These are phyloP conservation scores for Aquilaria yunnanensis DNA, from an alignment of 345 rosid species.

Conservation along the genomic window DNA sequence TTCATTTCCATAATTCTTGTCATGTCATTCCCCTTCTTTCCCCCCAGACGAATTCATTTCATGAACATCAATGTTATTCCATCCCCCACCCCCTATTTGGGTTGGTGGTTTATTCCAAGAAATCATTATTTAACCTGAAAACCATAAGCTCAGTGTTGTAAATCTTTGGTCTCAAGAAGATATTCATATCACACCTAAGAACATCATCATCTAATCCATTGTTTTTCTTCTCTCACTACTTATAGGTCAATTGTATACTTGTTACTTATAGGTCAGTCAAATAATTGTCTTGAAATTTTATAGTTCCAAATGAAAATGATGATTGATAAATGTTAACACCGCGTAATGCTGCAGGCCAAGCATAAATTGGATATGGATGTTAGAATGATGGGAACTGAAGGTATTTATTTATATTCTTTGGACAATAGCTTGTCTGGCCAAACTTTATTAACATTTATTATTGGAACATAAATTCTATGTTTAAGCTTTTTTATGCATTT, in stretches of 20 bases:
- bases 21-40: no score
- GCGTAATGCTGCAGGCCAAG: constrained; percentile 20
- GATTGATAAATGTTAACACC: neutral
- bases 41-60: no score
- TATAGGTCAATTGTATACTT: constrained; percentile 1
- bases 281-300: neutral
- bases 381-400: constrained; percentile 24
- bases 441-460: neutral
- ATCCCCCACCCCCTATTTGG: no score
- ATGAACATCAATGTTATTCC: no score
- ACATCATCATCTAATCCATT: neutral
- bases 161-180: neutral
- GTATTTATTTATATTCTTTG: constrained; percentile 14
- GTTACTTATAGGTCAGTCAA: neutral
- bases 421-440: neutral
- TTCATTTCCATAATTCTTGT: no score
- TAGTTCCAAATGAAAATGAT: neutral
- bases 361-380: constrained; percentile 12
- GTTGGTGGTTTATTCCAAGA: neutral
- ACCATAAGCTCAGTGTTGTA: neutral
- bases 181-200: constrained; percentile 1
- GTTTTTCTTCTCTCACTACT: neutral
- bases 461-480: neutral
- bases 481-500: neutral
- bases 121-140: neutral